Evolutionary conservation across 73 alveolate species (phyloP).

Genomic region (Paramecium sexaurelia): DNA sequence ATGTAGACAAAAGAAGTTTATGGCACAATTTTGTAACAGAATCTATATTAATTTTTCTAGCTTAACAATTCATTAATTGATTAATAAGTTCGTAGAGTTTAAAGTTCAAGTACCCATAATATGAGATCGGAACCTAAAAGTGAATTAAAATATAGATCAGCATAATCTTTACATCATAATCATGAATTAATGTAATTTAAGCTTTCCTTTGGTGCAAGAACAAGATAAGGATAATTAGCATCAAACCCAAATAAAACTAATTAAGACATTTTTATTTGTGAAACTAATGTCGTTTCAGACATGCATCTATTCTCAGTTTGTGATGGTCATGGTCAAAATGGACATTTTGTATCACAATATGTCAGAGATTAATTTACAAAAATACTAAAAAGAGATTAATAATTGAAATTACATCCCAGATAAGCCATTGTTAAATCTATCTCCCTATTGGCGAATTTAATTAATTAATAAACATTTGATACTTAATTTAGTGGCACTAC

Average conservation of each 20-base stretch:
- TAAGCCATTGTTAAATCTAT: slow-evolving; percentile 36
- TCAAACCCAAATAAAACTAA: slow-evolving; percentile 46
- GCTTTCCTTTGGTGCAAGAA: neutral
- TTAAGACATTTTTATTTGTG: slow-evolving; percentile 22
- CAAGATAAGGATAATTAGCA: slow-evolving; percentile 46
- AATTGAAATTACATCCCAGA: neutral
- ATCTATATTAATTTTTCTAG: neutral
- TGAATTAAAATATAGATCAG: slow-evolving; percentile 37
- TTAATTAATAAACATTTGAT: slow-evolving; percentile 38
- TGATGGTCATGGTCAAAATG: slow-evolving; percentile 73
- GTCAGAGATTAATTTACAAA: slow-evolving; percentile 42
- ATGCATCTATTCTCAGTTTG: slow-evolving; percentile 54
- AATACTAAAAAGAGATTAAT: neutral
- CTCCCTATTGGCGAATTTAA: neutral
- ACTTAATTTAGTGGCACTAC: slow-evolving; percentile 67
- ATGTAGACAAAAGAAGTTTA: neutral
- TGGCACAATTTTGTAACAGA: slow-evolving; percentile 44
- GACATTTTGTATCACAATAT: slow-evolving; percentile 62
- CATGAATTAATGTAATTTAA: neutral
- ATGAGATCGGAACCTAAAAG: neutral
- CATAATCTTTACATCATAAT: slow-evolving; percentile 3
- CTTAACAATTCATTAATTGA: neutral
- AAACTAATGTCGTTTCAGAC: slow-evolving; percentile 1
- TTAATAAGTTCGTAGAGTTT: neutral
- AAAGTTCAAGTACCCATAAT: slow-evolving; percentile 20